Percentiles rank a stretch among this genome's conserved stretches.
Evolutionary conservation across 2,329 filamentous ascomycete species (phyloP).

Genomic region (Phaeosphaeria sp.): DNA sequence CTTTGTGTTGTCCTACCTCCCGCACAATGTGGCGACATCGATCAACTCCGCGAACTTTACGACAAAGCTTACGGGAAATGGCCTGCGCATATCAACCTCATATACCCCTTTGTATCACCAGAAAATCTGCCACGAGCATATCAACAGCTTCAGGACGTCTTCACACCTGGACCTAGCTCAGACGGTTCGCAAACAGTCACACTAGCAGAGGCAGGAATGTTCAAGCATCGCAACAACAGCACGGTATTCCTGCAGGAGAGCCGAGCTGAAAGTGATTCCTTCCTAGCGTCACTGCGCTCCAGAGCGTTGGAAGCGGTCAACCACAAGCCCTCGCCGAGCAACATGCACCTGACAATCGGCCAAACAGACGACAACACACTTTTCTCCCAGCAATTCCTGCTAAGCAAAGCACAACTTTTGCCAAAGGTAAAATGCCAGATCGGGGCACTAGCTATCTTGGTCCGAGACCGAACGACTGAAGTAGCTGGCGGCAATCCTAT

Average conservation of each 20-base stretch:
- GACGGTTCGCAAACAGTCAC: constrained; percentile 9
- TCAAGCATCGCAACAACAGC: constrained; percentile 58
- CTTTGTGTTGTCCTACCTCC: constrained; percentile 66
- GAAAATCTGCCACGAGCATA: constrained; percentile 56
- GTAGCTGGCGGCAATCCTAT: constrained; percentile 50
- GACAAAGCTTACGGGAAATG: constrained; percentile 68
- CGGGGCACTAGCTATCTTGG: constrained; percentile 59
- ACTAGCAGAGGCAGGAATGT: constrained; percentile 55
- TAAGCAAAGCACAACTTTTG: constrained; percentile 61
- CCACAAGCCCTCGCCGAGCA: constrained; percentile 18
- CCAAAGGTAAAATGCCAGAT: constrained; percentile 59
- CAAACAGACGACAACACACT: constrained; percentile 60
- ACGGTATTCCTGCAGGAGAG: constrained; percentile 48
- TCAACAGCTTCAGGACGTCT: constrained; percentile 48
- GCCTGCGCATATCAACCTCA: constrained; percentile 71
- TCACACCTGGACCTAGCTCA: constrained; percentile 23
- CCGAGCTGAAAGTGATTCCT: constrained; percentile 1
- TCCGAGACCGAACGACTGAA: constrained; percentile 52
- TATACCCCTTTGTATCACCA: constrained; percentile 69
- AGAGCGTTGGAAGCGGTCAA: constrained; percentile 32
- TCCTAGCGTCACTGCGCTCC: constrained; percentile 24
- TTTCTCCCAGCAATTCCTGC: constrained; percentile 58
- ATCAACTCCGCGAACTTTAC: constrained; percentile 66
- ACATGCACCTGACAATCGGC: constrained; percentile 67
- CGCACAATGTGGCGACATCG: constrained; percentile 56